These are phyloP conservation scores for Trichosanthes cucumerina DNA, from an alignment of 306 rosid species.

Conservation along the genomic window DNA sequence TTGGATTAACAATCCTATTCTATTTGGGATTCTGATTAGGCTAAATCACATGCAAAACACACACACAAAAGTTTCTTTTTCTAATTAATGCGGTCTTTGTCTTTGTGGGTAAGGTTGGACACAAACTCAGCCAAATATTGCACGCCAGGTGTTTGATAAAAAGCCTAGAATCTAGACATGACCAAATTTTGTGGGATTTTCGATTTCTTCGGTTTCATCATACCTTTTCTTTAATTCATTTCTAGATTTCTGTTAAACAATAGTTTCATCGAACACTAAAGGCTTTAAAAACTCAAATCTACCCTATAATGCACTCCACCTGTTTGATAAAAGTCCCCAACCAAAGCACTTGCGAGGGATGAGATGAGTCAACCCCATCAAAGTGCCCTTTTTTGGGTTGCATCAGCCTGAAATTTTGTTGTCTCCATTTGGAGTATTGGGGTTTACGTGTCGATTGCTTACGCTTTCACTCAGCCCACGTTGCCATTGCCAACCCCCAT, in stretches of 20 bases:
- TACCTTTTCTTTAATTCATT: neutral
- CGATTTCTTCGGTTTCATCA: neutral
- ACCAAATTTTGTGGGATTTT: neutral
- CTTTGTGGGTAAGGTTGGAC: neutral
- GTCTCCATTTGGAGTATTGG: neutral
- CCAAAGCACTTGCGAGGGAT: neutral
- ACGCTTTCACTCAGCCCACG: neutral
- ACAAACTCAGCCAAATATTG: neutral
- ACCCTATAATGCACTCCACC: neutral
- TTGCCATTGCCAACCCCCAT: neutral
- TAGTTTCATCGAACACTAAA: neutral
- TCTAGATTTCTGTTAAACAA: neutral
- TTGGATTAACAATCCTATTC: neutral
- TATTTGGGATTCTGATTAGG: neutral
- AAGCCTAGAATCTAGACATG: neutral
- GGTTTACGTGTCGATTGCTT: neutral
- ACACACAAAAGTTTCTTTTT: neutral
- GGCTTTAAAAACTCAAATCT: neutral
- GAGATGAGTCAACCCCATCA: slow-evolving; percentile 1
- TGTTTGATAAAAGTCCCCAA: neutral
- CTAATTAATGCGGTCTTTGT: neutral
- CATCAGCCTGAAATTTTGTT: neutral
- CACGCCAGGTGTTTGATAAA: slow-evolving; percentile 7
- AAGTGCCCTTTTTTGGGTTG: neutral
- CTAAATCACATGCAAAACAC: slow-evolving; percentile 10